A percentile compares a stretch with the other conserved stretches of the same genome.
Conservation (phyloP, 345 rosid species). For the Lagerstroemia speciosa region DNA sequence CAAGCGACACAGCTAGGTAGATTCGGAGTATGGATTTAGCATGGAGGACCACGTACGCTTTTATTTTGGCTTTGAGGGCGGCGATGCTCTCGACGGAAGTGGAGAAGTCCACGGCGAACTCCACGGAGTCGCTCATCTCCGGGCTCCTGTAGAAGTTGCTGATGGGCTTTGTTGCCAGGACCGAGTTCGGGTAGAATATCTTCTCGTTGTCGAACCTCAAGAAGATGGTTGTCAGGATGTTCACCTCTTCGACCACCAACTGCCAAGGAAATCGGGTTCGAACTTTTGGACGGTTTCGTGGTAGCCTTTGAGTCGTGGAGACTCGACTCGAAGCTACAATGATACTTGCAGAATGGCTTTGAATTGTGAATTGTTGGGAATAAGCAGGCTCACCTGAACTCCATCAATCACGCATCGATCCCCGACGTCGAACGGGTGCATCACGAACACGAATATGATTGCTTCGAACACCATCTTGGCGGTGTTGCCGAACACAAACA, state of each 20-base stretch:
- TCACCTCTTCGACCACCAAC: slow-evolving; percentile 84
- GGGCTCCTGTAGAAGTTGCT: slow-evolving; percentile 75
- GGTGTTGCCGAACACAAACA: slow-evolving; percentile 48
- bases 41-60: slow-evolving; percentile 25
- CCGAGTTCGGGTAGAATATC: slow-evolving; percentile 55
- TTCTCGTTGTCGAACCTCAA: slow-evolving; percentile 66
- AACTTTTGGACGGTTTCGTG: no score
- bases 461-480: slow-evolving; percentile 58
- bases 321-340: background rate
- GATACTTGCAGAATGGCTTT: background rate
- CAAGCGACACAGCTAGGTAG: no score
- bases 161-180: slow-evolving; percentile 51
- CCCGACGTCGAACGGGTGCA: slow-evolving; percentile 79
- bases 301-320: no score
- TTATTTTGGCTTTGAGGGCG: slow-evolving; percentile 40
- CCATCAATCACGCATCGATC: slow-evolving; percentile 83
- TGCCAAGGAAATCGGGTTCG: slow-evolving; percentile 16
- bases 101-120: slow-evolving; percentile 46
- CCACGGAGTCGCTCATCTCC: slow-evolving; percentile 65
- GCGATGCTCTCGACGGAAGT: slow-evolving; percentile 54
- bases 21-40: background rate
- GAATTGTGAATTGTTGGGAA: background rate
- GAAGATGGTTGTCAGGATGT: slow-evolving; percentile 60
- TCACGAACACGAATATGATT: slow-evolving; percentile 66
- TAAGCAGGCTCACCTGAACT: slow-evolving; percentile 36